phyloP scores from a whole-genome alignment of 2,329 filamentous ascomycete genomes.

The Diplocarpon mali region DNA sequence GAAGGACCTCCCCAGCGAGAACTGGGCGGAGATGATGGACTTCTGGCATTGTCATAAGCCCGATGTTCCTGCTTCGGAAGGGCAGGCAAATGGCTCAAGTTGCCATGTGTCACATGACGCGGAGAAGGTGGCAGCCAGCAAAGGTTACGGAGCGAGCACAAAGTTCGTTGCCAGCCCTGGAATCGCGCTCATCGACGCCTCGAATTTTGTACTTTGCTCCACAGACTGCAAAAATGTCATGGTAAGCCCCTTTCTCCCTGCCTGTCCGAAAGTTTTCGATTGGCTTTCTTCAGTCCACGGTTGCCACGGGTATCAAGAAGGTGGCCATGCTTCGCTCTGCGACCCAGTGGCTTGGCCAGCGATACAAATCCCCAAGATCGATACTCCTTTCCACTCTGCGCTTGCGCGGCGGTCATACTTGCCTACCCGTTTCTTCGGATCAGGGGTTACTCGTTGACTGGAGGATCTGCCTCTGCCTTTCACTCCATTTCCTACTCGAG shows the following conservation, averaged over 20 bases:
- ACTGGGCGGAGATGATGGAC: slow-evolving; percentile 99
- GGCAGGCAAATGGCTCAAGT: slow-evolving; percentile 31
- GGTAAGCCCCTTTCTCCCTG: slow-evolving; percentile 29
- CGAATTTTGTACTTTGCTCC: slow-evolving; percentile 60
- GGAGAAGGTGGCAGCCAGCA: slow-evolving; percentile 38
- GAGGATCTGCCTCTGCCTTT: slow-evolving; percentile 33
- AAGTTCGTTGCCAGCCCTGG: slow-evolving; percentile 54
- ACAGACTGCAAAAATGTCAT: slow-evolving; percentile 46
- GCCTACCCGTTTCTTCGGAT: slow-evolving; percentile 30
- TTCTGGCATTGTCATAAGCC: slow-evolving; percentile 99
- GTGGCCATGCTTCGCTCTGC: slow-evolving; percentile 40
- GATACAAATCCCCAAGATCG: slow-evolving; percentile 60
- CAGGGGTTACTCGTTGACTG: slow-evolving; percentile 32
- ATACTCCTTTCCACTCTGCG: slow-evolving; percentile 27
- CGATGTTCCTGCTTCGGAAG: slow-evolving; percentile 32
- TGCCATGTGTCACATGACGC: slow-evolving; percentile 17
- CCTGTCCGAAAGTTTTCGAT: slow-evolving; percentile 5
- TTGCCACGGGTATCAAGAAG: slow-evolving; percentile 47
- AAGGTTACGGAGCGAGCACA: slow-evolving; percentile 78
- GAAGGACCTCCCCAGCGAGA: slow-evolving; percentile 92
- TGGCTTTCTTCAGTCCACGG: slow-evolving; percentile 11
- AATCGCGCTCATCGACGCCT: slow-evolving; percentile 70
- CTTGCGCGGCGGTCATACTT: slow-evolving; percentile 20
- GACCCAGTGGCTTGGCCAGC: slow-evolving; percentile 46
- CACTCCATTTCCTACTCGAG: slow-evolving; percentile 37